Base-by-base conservation (phyloP, 345 rosid species). In the Pseudoturritis turrita region DNA sequence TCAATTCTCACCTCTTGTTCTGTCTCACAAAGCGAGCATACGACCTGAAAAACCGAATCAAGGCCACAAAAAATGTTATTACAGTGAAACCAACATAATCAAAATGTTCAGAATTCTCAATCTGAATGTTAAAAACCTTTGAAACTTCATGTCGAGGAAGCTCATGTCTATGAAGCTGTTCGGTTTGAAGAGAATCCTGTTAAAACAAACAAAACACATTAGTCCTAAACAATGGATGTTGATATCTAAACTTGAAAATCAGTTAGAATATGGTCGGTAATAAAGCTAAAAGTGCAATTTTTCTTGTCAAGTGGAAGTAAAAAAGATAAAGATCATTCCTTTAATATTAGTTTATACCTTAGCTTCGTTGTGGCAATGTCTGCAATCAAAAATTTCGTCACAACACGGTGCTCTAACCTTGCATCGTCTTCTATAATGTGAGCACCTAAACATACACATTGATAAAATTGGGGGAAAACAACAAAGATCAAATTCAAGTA, bases 321-420 rank as follows among this genome's bases (percentile, higher is more conserved):
- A n/a, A 18, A 18, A 21, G 26, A 57, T n/a, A 44, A 45, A 31
- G 25, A 33, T 23, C 1, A 41, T 43, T 72, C 39, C 28, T 72
- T 61, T 29, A 53, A 22, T 35, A 17, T 7, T 31, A 14, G 13
- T 44, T 55, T 61, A 3, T 72, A 91, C 98, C 92, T 85, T 94
- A 41, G 83, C 80, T 79, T 91, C 96, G 29, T 89, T 94, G 64
- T 94, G 97, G 72, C 98, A 94, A 82, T 91, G 93, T 70, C 98
- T 86, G 78, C 98, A 94, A 78, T 85, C 73, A 76, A 86, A 91
- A 12, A 91, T 65, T 70, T 91, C 91, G 75, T 87, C 76, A 45
- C 98, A 94, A 53, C 97, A 91, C 8, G 97, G 96, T 39, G 97
- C 89, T 79, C 84, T 78, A 36, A 91, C 88, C 83, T 85, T 91